Evolutionary conservation across 345 rosid genomes (phyloP).

Genomic region (Clausena lansium): DNA sequence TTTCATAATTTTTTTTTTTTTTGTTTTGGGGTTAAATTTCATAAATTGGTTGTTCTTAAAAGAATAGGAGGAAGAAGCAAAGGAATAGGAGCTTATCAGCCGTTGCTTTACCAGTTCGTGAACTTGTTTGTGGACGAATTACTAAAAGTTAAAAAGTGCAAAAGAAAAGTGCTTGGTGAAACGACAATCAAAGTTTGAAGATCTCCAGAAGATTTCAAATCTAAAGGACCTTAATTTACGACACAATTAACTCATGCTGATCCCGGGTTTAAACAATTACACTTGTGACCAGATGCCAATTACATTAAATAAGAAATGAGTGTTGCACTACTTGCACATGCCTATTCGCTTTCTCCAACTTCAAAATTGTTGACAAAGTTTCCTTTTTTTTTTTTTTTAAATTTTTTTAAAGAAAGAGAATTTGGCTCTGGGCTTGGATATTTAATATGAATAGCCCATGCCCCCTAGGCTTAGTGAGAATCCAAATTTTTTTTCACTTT

Average conservation of each 20-base stretch:
- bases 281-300: not conserved
- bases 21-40: too few relatives aligned
- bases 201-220: too few relatives aligned
- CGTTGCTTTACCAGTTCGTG: not conserved
- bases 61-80: not conserved
- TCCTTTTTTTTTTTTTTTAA: too few relatives aligned
- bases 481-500: not conserved
- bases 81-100: not conserved
- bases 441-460: too few relatives aligned
- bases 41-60: not conserved
- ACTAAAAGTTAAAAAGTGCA: not conserved
- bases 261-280: not conserved
- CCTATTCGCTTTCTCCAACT: not conserved
- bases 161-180: not conserved
- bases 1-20: too few relatives aligned
- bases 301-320: too few relatives aligned
- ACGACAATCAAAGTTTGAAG: not conserved
- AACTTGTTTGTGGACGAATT: not conserved
- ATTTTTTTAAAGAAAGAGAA: too few relatives aligned
- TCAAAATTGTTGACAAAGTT: too few relatives aligned
- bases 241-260: not conserved
- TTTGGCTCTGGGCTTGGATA: too few relatives aligned
- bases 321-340: not conserved
- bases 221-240: not conserved
- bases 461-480: not conserved